These are phyloP conservation scores for Botrytis hyacinthi DNA, from an alignment of 2,329 filamentous ascomycete species.

Conservation along the genomic window DNA sequence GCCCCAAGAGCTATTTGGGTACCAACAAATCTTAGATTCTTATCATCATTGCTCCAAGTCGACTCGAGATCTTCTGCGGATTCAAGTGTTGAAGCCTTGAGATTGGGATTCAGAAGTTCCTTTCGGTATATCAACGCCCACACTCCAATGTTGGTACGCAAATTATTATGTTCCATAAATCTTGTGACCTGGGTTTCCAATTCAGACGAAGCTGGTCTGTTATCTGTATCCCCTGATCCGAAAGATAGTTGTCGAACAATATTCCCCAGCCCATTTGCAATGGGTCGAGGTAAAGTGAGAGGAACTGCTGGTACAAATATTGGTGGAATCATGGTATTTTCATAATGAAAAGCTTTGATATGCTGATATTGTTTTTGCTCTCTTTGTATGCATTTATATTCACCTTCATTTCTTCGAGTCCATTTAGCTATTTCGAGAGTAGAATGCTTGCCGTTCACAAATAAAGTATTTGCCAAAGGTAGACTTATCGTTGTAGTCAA, in stretches of 20 bases:
- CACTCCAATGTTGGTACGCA: slow-evolving; percentile 54
- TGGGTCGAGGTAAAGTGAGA: slow-evolving; percentile 59
- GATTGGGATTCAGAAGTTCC: slow-evolving; percentile 22
- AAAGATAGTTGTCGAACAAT: slow-evolving; percentile 66
- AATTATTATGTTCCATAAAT: slow-evolving; percentile 47
- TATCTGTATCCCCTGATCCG: slow-evolving; percentile 41
- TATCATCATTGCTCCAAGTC: slow-evolving; percentile 6
- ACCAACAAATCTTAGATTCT: slow-evolving; percentile 25
- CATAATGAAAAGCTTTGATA: slow-evolving; percentile 25
- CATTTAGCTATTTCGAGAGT: slow-evolving; percentile 53
- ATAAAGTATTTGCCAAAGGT: slow-evolving; percentile 75
- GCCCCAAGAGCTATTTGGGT: slow-evolving; percentile 30
- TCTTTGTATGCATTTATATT: slow-evolving; percentile 22
- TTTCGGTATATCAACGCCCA: slow-evolving; percentile 70
- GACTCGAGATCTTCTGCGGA: background rate
- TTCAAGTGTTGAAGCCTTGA: background rate
- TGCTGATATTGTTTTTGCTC: slow-evolving; percentile 26
- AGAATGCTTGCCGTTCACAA: slow-evolving; percentile 64
- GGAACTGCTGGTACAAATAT: slow-evolving; percentile 53
- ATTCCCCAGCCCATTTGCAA: slow-evolving; percentile 71
- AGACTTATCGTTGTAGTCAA: slow-evolving; percentile 42
- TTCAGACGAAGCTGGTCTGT: slow-evolving; percentile 64
- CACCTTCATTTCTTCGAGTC: slow-evolving; percentile 26
- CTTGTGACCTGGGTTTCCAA: slow-evolving; percentile 63
- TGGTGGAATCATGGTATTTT: slow-evolving; percentile 3